Conservation (phyloP, 345 rosid species). For the Psidium friedrichsthalianum region DNA sequence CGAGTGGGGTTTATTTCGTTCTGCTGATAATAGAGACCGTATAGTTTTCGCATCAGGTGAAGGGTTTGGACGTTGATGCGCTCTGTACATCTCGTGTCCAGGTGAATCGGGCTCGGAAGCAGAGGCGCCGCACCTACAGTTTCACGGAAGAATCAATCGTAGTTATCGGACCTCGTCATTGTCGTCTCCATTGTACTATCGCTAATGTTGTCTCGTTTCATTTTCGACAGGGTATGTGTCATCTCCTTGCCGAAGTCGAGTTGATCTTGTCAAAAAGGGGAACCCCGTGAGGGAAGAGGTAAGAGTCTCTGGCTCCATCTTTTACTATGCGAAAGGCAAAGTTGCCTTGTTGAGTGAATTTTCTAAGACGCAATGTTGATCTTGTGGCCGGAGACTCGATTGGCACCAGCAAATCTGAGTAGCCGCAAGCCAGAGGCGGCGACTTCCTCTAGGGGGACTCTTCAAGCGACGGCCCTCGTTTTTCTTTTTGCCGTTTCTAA, state of each 20-base stretch:
- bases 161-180: not conserved
- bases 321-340: not conserved
- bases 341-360: not conserved
- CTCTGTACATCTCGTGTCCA: constrained; percentile 21
- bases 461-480: not conserved
- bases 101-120: constrained; percentile 38
- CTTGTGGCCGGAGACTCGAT: constrained; percentile 23
- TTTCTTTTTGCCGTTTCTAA: not conserved
- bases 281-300: constrained; percentile 27
- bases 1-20: not conserved
- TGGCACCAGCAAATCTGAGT: constrained; percentile 23
- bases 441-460: not conserved
- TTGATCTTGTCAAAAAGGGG: constrained; percentile 31
- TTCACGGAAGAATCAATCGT: constrained; percentile 39
- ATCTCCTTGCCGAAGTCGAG: constrained; percentile 33
- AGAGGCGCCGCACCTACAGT: constrained; percentile 26
- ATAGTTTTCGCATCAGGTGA: constrained; percentile 10
- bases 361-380: not conserved
- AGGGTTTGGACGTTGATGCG: constrained; percentile 30
- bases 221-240: constrained; percentile 24
- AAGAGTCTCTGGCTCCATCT: not conserved
- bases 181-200: not conserved
- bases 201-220: not conserved
- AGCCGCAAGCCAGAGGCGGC: constrained; percentile 10
- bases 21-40: not conserved